Base-by-base conservation (phyloP, 805 yeast species). In the Diddensiella caesifluorescens region DNA sequence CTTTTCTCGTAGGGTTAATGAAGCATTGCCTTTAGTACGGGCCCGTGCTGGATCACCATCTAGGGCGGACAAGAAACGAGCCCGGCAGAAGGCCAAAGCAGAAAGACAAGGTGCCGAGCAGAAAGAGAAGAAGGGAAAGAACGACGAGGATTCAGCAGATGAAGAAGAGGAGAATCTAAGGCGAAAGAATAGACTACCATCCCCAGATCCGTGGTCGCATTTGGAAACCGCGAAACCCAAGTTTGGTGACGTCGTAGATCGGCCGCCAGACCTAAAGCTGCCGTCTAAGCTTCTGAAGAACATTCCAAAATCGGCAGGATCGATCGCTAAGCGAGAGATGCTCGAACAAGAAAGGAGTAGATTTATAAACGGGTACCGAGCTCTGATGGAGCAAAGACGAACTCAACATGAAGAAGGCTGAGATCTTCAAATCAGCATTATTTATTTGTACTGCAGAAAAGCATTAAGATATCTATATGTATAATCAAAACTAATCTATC, bases 171-270 rank as follows among this genome's bases (percentile, higher is more conserved):
- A 35, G 12, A 41, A 22, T 4, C 15, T 15, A 15, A 7, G 19
- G 22, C 27, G 20, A 23, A 38, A 27, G 38, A 34, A 36, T 27
- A 46, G 61, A 36, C 64, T 55, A 15, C 45, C 54, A n/a, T 65
- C 67, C 7, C 71, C 70, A n/a, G 71, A 67, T 50, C 67, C 69
- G 3, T 67, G 69, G 69, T 63, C 63, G 9, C 47, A 48, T 5
- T 49, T 67, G 22, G 54, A 61, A n/a, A 42, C 53, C n/a, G 44
- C 52, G 18, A 40, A 39, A 19, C 68, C 71, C 22, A 64, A 63
- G 47, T 67, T 67, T 42, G 68, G 68, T 4, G 71, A 67, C 20
- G 62, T 63, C 3, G 71, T 63, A 0, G 68, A 64, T 31, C 54
- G 63, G 12, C 71, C 71, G 10, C 71, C 71, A 1, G 62, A 56